Conservation (phyloP, 768 basidiomycete genomes). For the Dioszegia crocea region DNA sequence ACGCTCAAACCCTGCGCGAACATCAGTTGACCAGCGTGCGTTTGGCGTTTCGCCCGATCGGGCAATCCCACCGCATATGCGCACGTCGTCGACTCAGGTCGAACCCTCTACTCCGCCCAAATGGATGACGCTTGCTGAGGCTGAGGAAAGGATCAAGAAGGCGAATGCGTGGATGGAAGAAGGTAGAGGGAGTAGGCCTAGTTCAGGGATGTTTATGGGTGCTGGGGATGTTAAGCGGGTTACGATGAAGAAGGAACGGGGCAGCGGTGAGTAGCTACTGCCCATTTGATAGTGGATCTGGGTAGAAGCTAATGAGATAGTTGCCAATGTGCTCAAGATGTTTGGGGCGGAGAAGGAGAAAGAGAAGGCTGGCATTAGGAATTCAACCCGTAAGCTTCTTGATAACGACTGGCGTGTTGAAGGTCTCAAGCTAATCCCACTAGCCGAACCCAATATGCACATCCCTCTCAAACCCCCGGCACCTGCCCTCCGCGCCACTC, state of each 20-base stretch:
- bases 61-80: slow-evolving; percentile 25
- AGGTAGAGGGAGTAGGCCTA: background rate
- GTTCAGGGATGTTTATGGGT: slow-evolving; percentile 2
- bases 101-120: slow-evolving; percentile 46
- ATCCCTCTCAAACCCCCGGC: slow-evolving; percentile 35
- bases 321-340: slow-evolving; percentile 40
- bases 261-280: slow-evolving; percentile 26
- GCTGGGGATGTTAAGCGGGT: slow-evolving; percentile 8
- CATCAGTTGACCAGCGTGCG: background rate
- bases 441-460: slow-evolving; percentile 26
- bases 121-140: slow-evolving; percentile 36
- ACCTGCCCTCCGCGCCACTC: slow-evolving; percentile 29
- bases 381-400: slow-evolving; percentile 28
- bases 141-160: slow-evolving; percentile 23
- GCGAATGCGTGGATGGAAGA: slow-evolving; percentile 27
- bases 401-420: background rate
- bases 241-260: slow-evolving; percentile 33
- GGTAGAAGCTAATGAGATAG: slow-evolving; percentile 17
- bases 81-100: slow-evolving; percentile 34
- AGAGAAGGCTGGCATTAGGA: slow-evolving; percentile 13
- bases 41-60: slow-evolving; percentile 35
- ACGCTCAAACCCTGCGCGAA: background rate
- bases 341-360: slow-evolving; percentile 31
- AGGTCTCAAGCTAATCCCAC: background rate
- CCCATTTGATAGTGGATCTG: background rate